Evolutionary conservation across 2,329 filamentous ascomycete species (phyloP), one percentile per base, ranked within the genome.

Genomic region (Hypoxylon sp.): DNA sequence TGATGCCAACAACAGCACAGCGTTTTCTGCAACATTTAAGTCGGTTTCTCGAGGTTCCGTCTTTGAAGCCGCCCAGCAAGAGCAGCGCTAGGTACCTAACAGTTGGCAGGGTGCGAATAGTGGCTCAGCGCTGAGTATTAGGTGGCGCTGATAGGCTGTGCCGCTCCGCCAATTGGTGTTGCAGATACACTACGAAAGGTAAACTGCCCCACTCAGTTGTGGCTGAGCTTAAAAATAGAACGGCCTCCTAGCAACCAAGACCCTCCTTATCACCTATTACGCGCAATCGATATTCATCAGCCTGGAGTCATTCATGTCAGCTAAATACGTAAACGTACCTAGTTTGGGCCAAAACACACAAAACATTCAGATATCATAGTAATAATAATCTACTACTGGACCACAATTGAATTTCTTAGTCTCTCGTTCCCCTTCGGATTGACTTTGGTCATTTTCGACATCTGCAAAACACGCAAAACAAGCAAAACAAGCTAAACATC

Each of bases 221-320:
- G 67, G 67, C 67, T 67, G 63, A 69, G 67, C 63, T 51, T 67
- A 60, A 66, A 63, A 69, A 69, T 67, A 69, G 63, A 58, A 67
- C 45, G 3, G 28, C 28, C 10, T 19, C 28, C 32, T 14, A 36
- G 49, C 13, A n/a, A 17, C 11, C 57, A 21, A 43, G 34, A 43
- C 45, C 51, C 51, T 56, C 51, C 48, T 34, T 58, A 53, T 58
- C 41, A 57, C 51, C 38, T n/a, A 58, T 56, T 69, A 69, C 67
- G 51, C 67, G 67, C 63, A 66, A 64, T 63, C 65, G 41, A 50
- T 53, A 62, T 57, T 51, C 57, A 68, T 62, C 65, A 68, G 61
- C 65, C 56, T 34, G 25, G 19, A 28, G 51, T 56, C 28, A 46
- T 46, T 55, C 34, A 53, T 43, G 59, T 66, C 63, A 67, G 59